Conservation (phyloP, 306 rosid species). For the Vachellia collinsii region DNA sequence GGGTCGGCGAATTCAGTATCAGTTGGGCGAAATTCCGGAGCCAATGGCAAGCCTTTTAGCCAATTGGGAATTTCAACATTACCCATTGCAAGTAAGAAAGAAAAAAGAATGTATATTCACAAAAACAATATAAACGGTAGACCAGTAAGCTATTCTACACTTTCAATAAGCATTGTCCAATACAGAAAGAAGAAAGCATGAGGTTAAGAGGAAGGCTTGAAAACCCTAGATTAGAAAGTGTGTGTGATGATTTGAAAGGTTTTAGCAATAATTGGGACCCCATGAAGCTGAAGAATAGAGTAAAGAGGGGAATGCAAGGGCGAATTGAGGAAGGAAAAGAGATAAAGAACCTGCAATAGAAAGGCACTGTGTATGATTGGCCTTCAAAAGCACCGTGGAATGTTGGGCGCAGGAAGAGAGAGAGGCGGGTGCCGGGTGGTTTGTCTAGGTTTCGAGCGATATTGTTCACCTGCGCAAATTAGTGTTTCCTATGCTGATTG, state of each 20-base stretch:
- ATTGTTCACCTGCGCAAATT: constrained; percentile 25
- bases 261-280: constrained; percentile 25
- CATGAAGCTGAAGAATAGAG: constrained; percentile 32
- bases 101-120: constrained; percentile 21
- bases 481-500: background rate
- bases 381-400: constrained; percentile 48
- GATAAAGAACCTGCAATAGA: constrained; percentile 53
- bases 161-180: constrained; percentile 41
- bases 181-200: constrained; percentile 9
- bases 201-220: constrained; percentile 10
- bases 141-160: constrained; percentile 37
- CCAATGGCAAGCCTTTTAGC: constrained; percentile 85
- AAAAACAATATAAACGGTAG: constrained; percentile 37
- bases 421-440: constrained; percentile 20
- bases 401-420: constrained; percentile 28
- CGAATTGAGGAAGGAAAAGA: constrained; percentile 40
- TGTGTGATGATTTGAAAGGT: constrained; percentile 42
- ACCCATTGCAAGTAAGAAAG: constrained; percentile 64
- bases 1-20: constrained; percentile 98
- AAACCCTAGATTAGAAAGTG: constrained; percentile 65
- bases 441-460: constrained; percentile 40
- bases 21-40: constrained; percentile 94
- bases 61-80: constrained; percentile 83
- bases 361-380: constrained; percentile 48
- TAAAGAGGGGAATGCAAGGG: constrained; percentile 34